A percentile compares a stretch with the other conserved stretches of the same genome.
Evolutionary conservation across 169 alveolate genomes (phyloP).

Genomic region (Plasmodium gallinaceum): DNA sequence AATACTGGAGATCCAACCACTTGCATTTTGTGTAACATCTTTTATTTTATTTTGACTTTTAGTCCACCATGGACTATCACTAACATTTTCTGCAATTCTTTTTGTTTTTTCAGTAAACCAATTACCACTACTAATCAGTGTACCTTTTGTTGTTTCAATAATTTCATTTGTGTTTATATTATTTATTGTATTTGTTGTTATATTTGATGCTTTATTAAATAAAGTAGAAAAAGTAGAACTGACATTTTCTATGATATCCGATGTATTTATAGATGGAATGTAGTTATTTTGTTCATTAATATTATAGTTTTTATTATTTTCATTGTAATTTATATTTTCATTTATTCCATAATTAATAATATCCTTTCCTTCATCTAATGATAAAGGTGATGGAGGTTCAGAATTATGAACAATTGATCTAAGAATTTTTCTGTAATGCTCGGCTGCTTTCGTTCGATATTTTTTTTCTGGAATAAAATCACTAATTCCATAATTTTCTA

Average conservation of each 20-base stretch:
- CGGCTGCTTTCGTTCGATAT: conserved; percentile 87
- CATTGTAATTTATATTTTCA: conserved; percentile 55
- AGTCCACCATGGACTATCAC: conserved; percentile 76
- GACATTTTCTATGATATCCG: conserved; percentile 62
- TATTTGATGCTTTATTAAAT: conserved; percentile 58
- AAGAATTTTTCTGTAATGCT: conserved; percentile 81
- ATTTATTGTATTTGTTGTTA: conserved; percentile 66
- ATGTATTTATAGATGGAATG: conserved; percentile 48
- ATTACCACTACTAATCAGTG: conserved; percentile 66
- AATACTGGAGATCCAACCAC: conserved; percentile 75
- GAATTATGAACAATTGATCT: conserved; percentile 62
- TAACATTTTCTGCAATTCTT: conserved; percentile 76
- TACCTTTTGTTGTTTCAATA: conserved; percentile 71
- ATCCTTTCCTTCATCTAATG: conserved; percentile 62
- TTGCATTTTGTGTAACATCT: conserved; percentile 76
- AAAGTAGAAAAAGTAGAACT: conserved; percentile 61
- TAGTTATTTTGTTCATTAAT: conserved; percentile 33
- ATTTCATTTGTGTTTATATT: conserved; percentile 64
- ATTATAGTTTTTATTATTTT: conserved; percentile 44
- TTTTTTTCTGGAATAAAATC: conserved; percentile 82
- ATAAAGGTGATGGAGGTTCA: conserved; percentile 72
- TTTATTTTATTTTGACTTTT: conserved; percentile 75
- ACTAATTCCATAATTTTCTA: conserved; percentile 81
- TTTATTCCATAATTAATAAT: conserved; percentile 57
- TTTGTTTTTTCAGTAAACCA: conserved; percentile 77